Base-by-base conservation (phyloP, 768 basidiomycete species). In the Suillus sp. region DNA sequence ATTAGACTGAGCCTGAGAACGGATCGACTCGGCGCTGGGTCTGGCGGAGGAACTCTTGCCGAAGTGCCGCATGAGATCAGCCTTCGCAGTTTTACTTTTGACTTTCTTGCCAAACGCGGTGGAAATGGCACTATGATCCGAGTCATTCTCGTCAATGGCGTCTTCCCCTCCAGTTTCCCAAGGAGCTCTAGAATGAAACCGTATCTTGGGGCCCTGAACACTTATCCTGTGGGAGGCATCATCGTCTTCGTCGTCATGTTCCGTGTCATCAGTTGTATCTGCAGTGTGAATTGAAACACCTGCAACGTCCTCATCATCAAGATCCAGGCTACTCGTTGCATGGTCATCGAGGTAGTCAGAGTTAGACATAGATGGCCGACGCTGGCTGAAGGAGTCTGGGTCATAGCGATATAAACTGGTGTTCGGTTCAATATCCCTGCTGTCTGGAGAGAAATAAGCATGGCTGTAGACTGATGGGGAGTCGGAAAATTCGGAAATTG, bases 181-280 rank as follows among this genome's bases (percentile, higher is more conserved):
- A 45, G 92, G 92, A 20, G 92, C 89, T 30, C 83, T 88, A 65
- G 89, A 90, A 74, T 92, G 90, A 71, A 92, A 86, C 58, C 87
- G 86, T 83, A 93, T 90, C 75, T 86, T 92, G 35, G 92, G 92
- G n/a, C 92, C 92, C 38, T 89, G 84, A 55, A 88, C 77, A 69
- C 89, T 92, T 75, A 92, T 84, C 60, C 87, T 81, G 63, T 81
- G 74, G 2, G 80, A 75, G 42, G 78, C 68, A 10, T 80, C 80
- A 42, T 83, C 78, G 58, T 83, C 80, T 51, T 78, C 79, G 47
- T 78, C 78, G 54, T 77, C 76, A 1, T 63, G 30, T 27, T 71
- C 72, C 22, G 72, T 72, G 27, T 79, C 77, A 54, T 81, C 77
- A 54, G 74, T 77, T 50, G 73, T 55, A 32, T 67, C 69, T 51